These are phyloP conservation scores for Apiospora malaysiana DNA, from an alignment of 2,329 filamentous ascomycete genomes.

Conservation along the genomic window DNA sequence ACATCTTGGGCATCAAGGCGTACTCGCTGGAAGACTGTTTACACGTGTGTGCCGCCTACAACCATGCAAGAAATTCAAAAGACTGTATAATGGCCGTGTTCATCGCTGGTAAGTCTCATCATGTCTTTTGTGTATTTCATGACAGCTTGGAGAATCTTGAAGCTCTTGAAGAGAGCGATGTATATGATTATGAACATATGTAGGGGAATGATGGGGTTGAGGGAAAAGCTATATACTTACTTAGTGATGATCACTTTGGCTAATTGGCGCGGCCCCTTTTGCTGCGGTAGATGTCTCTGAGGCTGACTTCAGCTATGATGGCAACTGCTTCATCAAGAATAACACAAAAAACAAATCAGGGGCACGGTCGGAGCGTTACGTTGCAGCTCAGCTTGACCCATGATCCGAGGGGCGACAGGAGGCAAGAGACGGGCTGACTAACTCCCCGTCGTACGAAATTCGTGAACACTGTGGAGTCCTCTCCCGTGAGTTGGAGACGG, in stretches of 20 bases:
- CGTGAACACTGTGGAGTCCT: too few relatives aligned
- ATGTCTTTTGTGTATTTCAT: too few relatives aligned
- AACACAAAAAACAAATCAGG: background rate
- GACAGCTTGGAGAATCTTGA: too few relatives aligned
- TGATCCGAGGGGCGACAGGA: background rate
- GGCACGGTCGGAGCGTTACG: background rate
- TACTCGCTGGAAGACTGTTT: background rate
- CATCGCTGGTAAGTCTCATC: background rate
- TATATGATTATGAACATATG: too few relatives aligned
- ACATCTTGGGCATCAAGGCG: background rate
- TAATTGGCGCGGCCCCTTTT: background rate
- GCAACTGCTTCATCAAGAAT: background rate
- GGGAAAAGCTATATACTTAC: too few relatives aligned
- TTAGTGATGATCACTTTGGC: background rate
- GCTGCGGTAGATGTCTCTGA: background rate
- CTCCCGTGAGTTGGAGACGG: too few relatives aligned
- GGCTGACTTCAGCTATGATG: background rate
- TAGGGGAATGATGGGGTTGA: too few relatives aligned
- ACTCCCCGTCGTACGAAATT: background rate
- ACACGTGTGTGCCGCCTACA: background rate
- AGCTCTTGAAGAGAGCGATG: background rate
- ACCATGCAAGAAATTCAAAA: background rate
- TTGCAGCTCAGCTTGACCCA: background rate
- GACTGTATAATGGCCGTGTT: background rate
- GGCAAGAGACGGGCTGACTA: too few relatives aligned